Percentiles rank a stretch among this genome's conserved stretches.
Conservation (phyloP, 1,284 basidiomycete genomes). For the Leucoagaricus sp. region DNA sequence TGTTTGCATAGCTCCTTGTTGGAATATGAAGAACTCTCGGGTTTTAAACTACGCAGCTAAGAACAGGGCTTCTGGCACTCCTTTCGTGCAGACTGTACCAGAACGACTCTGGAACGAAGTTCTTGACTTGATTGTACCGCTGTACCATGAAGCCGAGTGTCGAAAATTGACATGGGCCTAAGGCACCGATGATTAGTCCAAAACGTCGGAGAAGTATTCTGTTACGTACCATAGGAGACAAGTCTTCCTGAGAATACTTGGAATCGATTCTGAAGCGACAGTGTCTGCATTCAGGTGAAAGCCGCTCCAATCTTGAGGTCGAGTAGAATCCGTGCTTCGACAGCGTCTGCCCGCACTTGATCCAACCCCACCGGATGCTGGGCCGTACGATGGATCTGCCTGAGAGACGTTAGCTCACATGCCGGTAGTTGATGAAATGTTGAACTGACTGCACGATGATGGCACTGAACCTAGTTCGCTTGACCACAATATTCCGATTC, state of each 20-base stretch:
- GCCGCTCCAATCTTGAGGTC: constrained; percentile 94
- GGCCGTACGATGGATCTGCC: constrained; percentile 95
- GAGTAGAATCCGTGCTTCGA: constrained; percentile 86
- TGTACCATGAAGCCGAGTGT: constrained; percentile 98
- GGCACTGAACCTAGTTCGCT: constrained; percentile 92
- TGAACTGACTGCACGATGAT: constrained; percentile 91
- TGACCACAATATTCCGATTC: constrained; percentile 75
- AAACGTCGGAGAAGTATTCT: background rate
- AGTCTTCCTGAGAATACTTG: constrained; percentile 51
- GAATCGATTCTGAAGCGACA: constrained; percentile 69
- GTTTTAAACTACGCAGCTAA: too few species aligned
- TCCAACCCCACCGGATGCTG: constrained; percentile 89
- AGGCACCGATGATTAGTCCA: constrained; percentile 10
- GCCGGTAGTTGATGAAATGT: background rate
- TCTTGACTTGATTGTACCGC: constrained; percentile 88
- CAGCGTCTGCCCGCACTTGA: constrained; percentile 83
- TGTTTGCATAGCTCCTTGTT: too few species aligned
- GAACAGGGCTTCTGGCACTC: too few species aligned
- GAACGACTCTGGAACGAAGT: constrained; percentile 90
- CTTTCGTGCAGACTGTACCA: too few species aligned
- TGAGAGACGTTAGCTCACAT: constrained; percentile 33
- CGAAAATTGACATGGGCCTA: constrained; percentile 97
- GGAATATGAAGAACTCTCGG: too few species aligned
- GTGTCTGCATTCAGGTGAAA: constrained; percentile 90
- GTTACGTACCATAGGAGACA: constrained; percentile 63